These are phyloP conservation scores for Aquilaria yunnanensis DNA, from an alignment of 345 rosid genomes.

Conservation along the genomic window DNA sequence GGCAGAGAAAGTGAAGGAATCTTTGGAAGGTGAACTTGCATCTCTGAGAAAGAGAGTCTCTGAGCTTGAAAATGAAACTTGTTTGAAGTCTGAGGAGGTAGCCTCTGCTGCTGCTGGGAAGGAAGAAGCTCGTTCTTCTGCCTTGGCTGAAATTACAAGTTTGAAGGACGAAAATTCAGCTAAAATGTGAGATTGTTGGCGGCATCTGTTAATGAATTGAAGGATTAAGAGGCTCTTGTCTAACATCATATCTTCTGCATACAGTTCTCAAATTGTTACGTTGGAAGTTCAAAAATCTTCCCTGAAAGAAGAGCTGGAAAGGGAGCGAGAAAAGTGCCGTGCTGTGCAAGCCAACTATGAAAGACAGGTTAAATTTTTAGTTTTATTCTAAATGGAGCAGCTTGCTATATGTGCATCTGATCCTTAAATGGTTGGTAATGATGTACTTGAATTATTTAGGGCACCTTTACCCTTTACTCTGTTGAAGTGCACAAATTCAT, in stretches of 20 bases:
- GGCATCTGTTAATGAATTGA: slow-evolving; percentile 9
- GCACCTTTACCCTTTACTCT: neutral
- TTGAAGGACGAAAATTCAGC: slow-evolving; percentile 61
- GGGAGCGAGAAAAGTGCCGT: slow-evolving; percentile 72
- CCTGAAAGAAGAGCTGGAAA: slow-evolving; percentile 64
- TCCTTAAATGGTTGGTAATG: neutral
- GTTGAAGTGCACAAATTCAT: too few species aligned
- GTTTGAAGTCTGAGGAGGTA: slow-evolving; percentile 60
- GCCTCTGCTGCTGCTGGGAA: slow-evolving; percentile 57
- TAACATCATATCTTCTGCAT: slow-evolving; percentile 18
- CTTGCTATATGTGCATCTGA: neutral
- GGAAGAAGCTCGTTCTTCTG: slow-evolving; percentile 65
- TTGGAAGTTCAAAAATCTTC: slow-evolving; percentile 61
- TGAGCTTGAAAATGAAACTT: slow-evolving; percentile 65
- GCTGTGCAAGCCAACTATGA: slow-evolving; percentile 85
- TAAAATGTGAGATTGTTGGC: slow-evolving; percentile 44
- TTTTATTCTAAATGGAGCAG: neutral
- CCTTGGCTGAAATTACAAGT: slow-evolving; percentile 51
- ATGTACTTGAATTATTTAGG: neutral
- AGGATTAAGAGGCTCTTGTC: slow-evolving; percentile 11
- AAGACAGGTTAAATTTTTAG: slow-evolving; percentile 62
- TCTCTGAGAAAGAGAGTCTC: slow-evolving; percentile 66
- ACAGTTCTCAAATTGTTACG: slow-evolving; percentile 61
- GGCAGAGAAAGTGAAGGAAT: slow-evolving; percentile 65
- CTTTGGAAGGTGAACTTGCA: slow-evolving; percentile 64